phyloP scores from a whole-genome alignment of 2,329 filamentous ascomycete species.

The Sporothrix inflata region DNA sequence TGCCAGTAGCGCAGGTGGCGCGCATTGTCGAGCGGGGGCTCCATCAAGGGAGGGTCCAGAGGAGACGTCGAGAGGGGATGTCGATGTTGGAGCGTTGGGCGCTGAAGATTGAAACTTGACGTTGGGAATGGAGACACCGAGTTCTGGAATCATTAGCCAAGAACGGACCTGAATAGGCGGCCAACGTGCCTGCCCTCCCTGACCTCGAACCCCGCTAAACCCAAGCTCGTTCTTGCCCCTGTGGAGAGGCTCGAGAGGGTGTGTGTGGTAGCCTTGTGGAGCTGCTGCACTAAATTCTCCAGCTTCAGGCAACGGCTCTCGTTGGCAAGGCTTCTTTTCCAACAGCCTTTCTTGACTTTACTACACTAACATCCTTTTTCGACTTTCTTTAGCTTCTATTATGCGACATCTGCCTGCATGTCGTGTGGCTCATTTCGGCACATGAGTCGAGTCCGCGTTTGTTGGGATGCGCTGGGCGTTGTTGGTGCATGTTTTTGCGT shows the following conservation, averaged over 20 bases:
- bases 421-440: background rate
- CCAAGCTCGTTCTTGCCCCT: background rate
- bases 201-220: background rate
- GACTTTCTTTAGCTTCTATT: background rate
- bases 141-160: background rate
- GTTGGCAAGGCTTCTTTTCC: background rate
- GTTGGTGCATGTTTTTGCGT: constrained; percentile 14
- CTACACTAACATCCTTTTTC: too few relatives aligned
- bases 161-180: background rate
- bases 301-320: background rate
- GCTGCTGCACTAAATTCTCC: background rate
- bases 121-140: background rate
- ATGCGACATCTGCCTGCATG: background rate
- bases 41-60: constrained; percentile 25
- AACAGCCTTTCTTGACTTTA: background rate
- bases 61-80: background rate
- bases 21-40: constrained; percentile 56
- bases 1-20: constrained; percentile 91
- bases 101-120: background rate
- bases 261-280: constrained; percentile 5
- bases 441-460: background rate
- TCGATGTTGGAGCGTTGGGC: background rate
- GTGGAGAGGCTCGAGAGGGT: too few relatives aligned
- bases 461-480: background rate
- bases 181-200: background rate